These are phyloP conservation scores for Cytospora piceae DNA, from an alignment of 2,329 filamentous ascomycete genomes.

Conservation along the genomic window DNA sequence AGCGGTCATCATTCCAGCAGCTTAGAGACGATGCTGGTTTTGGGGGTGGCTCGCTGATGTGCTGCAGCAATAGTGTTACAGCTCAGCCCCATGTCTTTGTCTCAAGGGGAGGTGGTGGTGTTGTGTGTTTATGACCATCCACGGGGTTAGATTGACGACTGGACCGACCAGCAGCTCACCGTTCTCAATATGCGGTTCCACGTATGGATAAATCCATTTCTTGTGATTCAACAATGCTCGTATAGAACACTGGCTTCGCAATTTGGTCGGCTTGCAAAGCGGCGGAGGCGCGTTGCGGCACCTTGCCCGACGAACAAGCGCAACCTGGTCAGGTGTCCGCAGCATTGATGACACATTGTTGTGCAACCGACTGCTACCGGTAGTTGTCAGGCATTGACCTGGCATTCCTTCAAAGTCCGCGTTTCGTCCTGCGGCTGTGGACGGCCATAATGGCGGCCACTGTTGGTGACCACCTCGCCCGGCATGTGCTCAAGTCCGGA, in stretches of 20 bases:
- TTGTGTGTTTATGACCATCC: slow-evolving; percentile 4
- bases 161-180: background rate
- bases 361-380: slow-evolving; percentile 1
- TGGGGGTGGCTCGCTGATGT: slow-evolving; percentile 9
- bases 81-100: slow-evolving; percentile 7
- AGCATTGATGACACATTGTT: background rate
- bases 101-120: slow-evolving; percentile 1
- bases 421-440: background rate
- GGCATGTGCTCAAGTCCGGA: background rate
- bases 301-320: background rate
- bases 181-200: background rate
- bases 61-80: slow-evolving; percentile 6
- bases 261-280: slow-evolving; percentile 3
- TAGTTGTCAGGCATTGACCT: background rate
- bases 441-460: background rate
- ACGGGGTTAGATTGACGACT: background rate
- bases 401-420: background rate
- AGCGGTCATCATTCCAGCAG: background rate
- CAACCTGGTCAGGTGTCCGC: background rate
- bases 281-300: slow-evolving; percentile 2
- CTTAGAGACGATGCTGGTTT: slow-evolving; percentile 5
- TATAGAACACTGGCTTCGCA: background rate
- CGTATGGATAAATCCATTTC: slow-evolving; percentile 11
- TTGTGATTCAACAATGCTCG: background rate
- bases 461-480: background rate